These are phyloP conservation scores for Polyporus tsugae DNA, from an alignment of 1,284 basidiomycete genomes.

Conservation along the genomic window DNA sequence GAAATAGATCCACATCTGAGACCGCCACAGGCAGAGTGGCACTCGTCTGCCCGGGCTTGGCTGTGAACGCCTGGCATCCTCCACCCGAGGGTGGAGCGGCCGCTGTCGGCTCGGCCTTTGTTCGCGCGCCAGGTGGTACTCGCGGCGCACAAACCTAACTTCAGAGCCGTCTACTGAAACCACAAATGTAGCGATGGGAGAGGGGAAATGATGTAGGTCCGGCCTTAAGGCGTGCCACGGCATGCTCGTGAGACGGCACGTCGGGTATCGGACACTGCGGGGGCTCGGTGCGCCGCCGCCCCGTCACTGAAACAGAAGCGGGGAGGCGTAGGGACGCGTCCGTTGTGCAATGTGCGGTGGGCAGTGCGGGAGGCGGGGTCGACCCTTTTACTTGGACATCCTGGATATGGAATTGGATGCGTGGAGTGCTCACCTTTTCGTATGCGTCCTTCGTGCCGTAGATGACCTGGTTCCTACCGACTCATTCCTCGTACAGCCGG, in stretches of 20 bases:
- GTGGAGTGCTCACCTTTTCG: neutral
- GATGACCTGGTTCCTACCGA: neutral
- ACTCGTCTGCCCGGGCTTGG: constrained; percentile 43
- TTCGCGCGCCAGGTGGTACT: constrained; percentile 42
- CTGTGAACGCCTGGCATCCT: constrained; percentile 29
- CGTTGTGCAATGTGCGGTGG: neutral
- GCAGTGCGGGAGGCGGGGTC: constrained; percentile 40
- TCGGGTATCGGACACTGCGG: constrained; percentile 51
- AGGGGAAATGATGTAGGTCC: constrained; percentile 46
- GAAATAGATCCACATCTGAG: constrained; percentile 48
- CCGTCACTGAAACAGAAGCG: constrained; percentile 18
- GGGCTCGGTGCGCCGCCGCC: constrained; percentile 33
- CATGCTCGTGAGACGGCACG: constrained; percentile 45
- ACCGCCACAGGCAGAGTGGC: constrained; percentile 44
- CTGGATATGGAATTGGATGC: constrained; percentile 24
- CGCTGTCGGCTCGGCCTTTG: constrained; percentile 54
- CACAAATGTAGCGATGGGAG: constrained; percentile 14
- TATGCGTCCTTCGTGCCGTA: neutral
- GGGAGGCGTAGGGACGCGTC: constrained; percentile 5
- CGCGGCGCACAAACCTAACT: constrained; percentile 42
- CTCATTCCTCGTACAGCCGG: neutral
- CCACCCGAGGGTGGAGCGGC: constrained; percentile 1
- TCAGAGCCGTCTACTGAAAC: constrained; percentile 37
- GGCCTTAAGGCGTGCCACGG: constrained; percentile 56
- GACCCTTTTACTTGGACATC: constrained; percentile 60